phyloP scores from a whole-genome alignment of 1,284 basidiomycete species.

The Ceratobasidium sp. region DNA sequence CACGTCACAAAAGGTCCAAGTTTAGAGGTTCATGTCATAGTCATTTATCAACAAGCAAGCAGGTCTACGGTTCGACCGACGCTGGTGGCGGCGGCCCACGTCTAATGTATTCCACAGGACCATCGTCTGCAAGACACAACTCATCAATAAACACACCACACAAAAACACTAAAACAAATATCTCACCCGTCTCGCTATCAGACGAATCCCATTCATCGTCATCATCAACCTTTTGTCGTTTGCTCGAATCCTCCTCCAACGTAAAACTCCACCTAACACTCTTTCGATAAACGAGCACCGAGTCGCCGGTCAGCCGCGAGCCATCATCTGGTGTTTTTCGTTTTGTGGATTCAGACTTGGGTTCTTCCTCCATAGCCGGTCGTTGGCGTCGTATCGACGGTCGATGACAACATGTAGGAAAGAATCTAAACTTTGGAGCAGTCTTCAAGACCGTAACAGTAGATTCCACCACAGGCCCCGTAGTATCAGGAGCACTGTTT shows the following conservation, averaged over 20 bases:
- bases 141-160: neutral
- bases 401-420: neutral
- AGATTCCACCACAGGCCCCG: neutral
- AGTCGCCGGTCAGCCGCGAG: no score
- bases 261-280: neutral
- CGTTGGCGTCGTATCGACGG: neutral
- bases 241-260: neutral
- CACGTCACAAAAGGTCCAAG: no score
- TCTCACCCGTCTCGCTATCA: neutral
- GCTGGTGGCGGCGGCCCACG: no score
- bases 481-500: neutral
- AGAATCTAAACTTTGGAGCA: neutral
- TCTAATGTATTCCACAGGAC: no score
- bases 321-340: neutral
- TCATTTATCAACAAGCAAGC: no score
- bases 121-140: no score
- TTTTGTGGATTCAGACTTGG: neutral
- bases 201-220: neutral
- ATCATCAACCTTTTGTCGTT: neutral
- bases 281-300: neutral
- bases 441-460: neutral
- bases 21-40: no score
- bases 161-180: neutral
- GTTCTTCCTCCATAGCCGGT: neutral
- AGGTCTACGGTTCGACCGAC: no score